phyloP scores from a whole-genome alignment of 306 rosid genomes.

The Biancaea sappan region DNA sequence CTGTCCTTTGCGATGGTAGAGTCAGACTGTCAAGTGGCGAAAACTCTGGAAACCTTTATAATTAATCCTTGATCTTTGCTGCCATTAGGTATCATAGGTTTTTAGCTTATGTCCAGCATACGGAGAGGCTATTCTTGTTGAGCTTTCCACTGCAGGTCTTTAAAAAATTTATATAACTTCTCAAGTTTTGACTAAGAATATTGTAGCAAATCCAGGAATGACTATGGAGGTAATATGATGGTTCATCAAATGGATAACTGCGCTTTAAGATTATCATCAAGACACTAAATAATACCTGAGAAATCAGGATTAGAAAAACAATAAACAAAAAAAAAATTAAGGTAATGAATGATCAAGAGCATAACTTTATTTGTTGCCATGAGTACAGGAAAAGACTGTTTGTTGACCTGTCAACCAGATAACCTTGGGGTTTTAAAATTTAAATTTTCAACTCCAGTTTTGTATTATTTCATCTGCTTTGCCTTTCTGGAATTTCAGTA shows the following conservation, averaged over 20 bases:
- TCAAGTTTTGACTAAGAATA: neutral
- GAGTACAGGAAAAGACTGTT: too few relatives aligned
- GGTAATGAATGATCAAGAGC: neutral
- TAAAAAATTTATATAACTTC: neutral
- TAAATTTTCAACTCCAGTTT: neutral
- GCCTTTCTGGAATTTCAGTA: neutral
- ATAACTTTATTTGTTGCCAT: neutral
- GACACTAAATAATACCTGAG: neutral
- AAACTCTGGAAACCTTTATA: neutral
- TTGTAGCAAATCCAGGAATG: neutral
- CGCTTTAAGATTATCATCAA: neutral
- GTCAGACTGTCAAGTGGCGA: neutral
- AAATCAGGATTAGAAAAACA: neutral
- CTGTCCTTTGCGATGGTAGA: neutral
- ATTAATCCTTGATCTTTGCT: neutral
- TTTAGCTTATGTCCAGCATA: neutral
- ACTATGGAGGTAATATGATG: neutral
- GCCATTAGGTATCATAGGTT: neutral
- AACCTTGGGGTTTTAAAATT: neutral
- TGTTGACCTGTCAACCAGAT: neutral
- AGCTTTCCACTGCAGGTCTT: neutral
- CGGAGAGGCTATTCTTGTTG: neutral
- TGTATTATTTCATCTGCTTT: neutral
- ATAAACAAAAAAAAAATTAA: neutral
- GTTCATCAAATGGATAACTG: neutral